Evolutionary conservation across 2,329 filamentous ascomycete genomes (phyloP).

Genomic region (Juglanconis oblonga): DNA sequence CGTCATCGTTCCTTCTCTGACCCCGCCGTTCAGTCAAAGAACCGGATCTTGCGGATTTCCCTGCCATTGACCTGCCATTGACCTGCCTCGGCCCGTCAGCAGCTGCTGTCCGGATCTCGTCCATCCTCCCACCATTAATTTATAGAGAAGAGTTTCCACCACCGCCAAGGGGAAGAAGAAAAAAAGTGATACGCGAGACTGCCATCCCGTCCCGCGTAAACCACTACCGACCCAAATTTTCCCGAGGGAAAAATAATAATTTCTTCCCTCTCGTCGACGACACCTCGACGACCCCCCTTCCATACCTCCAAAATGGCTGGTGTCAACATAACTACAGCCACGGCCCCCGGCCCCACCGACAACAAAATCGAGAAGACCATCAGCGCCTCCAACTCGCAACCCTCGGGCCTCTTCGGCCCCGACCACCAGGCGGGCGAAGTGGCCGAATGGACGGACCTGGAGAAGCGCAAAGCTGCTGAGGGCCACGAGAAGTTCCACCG

Average conservation of each 20-base stretch:
- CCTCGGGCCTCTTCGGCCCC: conserved; percentile 12
- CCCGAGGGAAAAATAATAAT: not conserved
- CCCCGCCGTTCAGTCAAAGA: no score
- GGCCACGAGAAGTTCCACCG: conserved; percentile 49
- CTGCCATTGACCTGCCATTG: no score
- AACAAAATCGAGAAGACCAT: conserved; percentile 16
- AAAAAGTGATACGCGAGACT: no score
- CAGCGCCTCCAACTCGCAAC: conserved; percentile 13
- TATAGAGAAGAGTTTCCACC: no score
- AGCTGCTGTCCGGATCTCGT: no score
- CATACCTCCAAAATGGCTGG: conserved; percentile 10
- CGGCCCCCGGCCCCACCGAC: conserved; percentile 1
- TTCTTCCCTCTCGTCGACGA: conserved; percentile 7
- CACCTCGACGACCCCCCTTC: not conserved
- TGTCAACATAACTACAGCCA: conserved; percentile 2
- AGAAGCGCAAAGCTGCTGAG: conserved; percentile 44
- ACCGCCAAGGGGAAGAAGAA: no score
- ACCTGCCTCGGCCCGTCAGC: no score
- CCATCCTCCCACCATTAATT: no score
- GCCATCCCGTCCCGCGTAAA: no score
- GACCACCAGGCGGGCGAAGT: conserved; percentile 16
- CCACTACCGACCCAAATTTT: not conserved
- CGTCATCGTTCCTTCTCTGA: no score
- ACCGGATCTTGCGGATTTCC: no score
- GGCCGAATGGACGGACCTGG: conserved; percentile 32